Evolutionary conservation across 225 moss, liverwort and hornwort genomes (phyloP), one percentile per base, ranked within the genome.

Genomic region (Bryoerythrophyllum caledonicum): DNA sequence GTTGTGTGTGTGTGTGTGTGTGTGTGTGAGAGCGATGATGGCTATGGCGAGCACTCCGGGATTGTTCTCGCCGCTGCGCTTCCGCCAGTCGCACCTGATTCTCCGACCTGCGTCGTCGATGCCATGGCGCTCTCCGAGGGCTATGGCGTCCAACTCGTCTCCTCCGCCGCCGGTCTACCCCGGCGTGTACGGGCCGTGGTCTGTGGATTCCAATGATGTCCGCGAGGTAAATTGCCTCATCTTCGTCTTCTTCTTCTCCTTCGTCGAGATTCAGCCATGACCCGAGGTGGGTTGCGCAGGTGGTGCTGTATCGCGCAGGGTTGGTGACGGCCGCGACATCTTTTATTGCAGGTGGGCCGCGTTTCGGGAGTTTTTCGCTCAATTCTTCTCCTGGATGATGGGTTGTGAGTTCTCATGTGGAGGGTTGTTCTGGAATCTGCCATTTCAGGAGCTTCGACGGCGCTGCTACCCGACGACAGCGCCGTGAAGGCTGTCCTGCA

Each of bases 131-230:
- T 44, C 51, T 21, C 44, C 65, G 3, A 4, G n/a, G 23, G 59
- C 74, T 11, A 65, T 26, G 34, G 75, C 82, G 41, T 66, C 71
- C 53, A 46, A 53, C 54, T 65, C 70, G 1, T n/a, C n/a, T n/a
- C 79, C 71, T 27, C 75, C 79, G 10, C 26, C 79, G 0, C 48
- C 62, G 7, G 37, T 87, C 10, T 94, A 87, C 79, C 88, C 80
- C 51, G 96, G 96, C 66, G 41, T 84, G 1, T 96, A 94, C 74
- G 96, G 96, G 19, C 91, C 94, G 56, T 96, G 96, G 96, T 91
- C 92, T 9, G 80, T 96, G 48, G 92, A 96, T 49, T 77, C 92
- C 5, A 41, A 65, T 60, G 96, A 96, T 60, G 78, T 96, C 69
- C 96, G 90, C 72, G 96, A 96, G 93, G 96, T 96, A 37, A 38